Evolutionary conservation across 441 rosid species (phyloP).

Genomic region (Melastoma candidum): DNA sequence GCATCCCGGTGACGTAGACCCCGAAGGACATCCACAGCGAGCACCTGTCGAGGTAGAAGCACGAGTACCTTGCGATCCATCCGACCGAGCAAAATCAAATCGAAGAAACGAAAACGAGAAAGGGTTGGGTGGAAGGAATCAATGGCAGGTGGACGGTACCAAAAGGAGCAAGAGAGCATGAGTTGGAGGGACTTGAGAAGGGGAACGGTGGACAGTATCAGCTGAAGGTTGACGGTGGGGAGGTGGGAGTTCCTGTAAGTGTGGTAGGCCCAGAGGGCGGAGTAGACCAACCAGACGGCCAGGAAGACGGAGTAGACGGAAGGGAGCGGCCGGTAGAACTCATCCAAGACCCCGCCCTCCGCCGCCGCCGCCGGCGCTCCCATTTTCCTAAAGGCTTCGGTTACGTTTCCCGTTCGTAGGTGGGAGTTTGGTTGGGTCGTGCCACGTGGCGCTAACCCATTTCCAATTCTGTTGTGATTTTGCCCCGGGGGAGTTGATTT

Average conservation of each 20-base stretch:
- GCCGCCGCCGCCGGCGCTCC: conserved; percentile 19
- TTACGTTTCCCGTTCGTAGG: no score
- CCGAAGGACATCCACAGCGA: conserved; percentile 95
- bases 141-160: conserved; percentile 9
- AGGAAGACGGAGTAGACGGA: conserved; percentile 56
- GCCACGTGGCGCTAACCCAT: no score
- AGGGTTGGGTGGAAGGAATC: no score
- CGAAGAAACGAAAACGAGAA: no score
- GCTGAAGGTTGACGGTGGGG: conserved; percentile 71
- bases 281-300: conserved; percentile 62
- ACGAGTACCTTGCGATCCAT: conserved; percentile 38
- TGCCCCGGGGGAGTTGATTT: no score
- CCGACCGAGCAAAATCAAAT: no score
- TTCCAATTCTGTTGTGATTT: no score
- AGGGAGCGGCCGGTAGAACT: conserved; percentile 70
- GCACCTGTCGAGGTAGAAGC: conserved; percentile 68
- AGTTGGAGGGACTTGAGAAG: conserved; percentile 83
- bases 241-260: conserved; percentile 67
- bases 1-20: conserved; percentile 84
- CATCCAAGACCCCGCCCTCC: conserved; percentile 36
- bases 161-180: conserved; percentile 71
- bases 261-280: conserved; percentile 77
- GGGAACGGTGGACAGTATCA: conserved; percentile 76
- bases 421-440: no score
- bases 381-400: no score